Conservation (phyloP, 352 stramenopile species). For the Phytopythium boreale region DNA sequence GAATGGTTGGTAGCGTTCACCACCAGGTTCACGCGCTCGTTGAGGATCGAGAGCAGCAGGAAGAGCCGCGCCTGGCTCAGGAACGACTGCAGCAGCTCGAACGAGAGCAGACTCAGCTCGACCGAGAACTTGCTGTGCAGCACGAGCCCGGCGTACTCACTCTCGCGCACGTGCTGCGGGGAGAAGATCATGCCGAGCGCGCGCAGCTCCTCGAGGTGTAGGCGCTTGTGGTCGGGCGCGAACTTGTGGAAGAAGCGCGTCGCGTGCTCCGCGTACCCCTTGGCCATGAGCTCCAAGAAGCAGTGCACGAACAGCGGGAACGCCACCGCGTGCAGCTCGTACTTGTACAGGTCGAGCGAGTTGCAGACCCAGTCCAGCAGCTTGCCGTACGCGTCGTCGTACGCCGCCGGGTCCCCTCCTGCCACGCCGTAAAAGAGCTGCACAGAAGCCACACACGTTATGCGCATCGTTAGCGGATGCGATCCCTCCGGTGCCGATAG, state of each 20-base stretch:
- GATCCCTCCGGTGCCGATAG: background rate
- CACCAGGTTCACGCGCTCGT: conserved; percentile 72
- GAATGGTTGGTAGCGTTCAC: conserved; percentile 60
- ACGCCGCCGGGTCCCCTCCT: conserved; percentile 46
- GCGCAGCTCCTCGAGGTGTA: conserved; percentile 72
- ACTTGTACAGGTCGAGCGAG: conserved; percentile 85
- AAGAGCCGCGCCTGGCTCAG: conserved; percentile 78
- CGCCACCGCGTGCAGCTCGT: conserved; percentile 71
- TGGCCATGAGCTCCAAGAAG: conserved; percentile 74
- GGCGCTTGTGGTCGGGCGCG: conserved; percentile 53
- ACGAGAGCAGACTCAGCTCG: conserved; percentile 78
- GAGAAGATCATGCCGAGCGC: conserved; percentile 62
- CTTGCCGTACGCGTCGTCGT: conserved; percentile 65
- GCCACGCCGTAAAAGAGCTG: conserved; percentile 79
- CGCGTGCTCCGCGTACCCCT: conserved; percentile 49
- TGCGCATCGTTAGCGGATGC: background rate
- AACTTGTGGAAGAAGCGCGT: conserved; percentile 61
- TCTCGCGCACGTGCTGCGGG: conserved; percentile 55
- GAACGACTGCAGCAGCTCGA: conserved; percentile 80
- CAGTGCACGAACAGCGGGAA: conserved; percentile 84
- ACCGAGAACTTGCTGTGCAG: conserved; percentile 84
- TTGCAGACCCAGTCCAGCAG: conserved; percentile 85
- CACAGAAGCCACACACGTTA: background rate
- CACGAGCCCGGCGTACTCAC: conserved; percentile 77
- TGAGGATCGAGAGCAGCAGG: conserved; percentile 69